phyloP scores from a whole-genome alignment of 768 basidiomycete species.

The Mycena maculata region DNA sequence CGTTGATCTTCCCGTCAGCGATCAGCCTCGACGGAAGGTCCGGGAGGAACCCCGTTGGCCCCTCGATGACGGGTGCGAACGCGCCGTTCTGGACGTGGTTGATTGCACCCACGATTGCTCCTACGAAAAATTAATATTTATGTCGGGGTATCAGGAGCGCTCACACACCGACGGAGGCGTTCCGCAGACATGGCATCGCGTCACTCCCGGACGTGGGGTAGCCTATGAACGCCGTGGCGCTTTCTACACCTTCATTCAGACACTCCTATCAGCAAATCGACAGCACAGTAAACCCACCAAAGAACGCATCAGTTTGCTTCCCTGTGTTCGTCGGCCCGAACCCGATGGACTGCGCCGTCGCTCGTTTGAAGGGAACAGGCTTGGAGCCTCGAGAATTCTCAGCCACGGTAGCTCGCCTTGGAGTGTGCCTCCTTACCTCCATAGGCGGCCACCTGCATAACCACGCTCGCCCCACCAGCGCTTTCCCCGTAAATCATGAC shows the following conservation, averaged over 20 bases:
- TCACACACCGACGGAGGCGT: slow-evolving; percentile 46
- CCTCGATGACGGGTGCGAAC: slow-evolving; percentile 47
- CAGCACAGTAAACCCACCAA: slow-evolving; percentile 42
- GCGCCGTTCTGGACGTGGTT: slow-evolving; percentile 48
- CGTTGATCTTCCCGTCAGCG: slow-evolving; percentile 44
- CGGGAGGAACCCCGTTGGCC: slow-evolving; percentile 44
- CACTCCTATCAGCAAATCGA: not conserved
- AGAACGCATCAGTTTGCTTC: slow-evolving; percentile 43
- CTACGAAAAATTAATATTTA: slow-evolving; percentile 32
- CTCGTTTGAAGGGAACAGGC: slow-evolving; percentile 52
- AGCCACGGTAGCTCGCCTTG: not conserved
- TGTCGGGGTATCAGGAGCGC: too few relatives aligned
- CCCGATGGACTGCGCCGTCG: slow-evolving; percentile 57
- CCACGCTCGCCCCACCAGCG: slow-evolving; percentile 57
- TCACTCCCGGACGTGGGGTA: slow-evolving; percentile 43
- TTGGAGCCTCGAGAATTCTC: slow-evolving; percentile 40
- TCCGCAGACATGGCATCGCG: slow-evolving; percentile 50
- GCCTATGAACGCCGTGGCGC: slow-evolving; percentile 44
- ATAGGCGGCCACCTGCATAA: slow-evolving; percentile 58
- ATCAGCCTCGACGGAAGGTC: slow-evolving; percentile 53
- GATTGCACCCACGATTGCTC: slow-evolving; percentile 52
- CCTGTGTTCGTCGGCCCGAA: slow-evolving; percentile 50
- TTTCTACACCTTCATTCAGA: slow-evolving; percentile 34
- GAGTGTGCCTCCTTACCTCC: slow-evolving; percentile 44
- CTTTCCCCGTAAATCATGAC: slow-evolving; percentile 53